Conservation (phyloP, 345 rosid genomes). For the Aquilaria sinensis region DNA sequence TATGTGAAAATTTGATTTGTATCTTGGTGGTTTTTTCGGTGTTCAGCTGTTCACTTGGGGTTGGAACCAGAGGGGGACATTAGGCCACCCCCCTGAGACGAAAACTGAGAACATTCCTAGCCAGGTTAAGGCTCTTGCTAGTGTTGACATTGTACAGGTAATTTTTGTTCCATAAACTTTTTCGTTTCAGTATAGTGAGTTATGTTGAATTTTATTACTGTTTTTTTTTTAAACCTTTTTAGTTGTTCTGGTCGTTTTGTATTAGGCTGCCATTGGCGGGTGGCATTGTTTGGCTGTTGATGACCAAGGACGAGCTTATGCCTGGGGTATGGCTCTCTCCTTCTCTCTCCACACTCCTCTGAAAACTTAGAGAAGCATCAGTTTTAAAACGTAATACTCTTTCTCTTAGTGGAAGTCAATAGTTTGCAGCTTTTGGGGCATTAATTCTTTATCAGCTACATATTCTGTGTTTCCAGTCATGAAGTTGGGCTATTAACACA, state of each 20-base stretch:
- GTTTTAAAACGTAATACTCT: not conserved
- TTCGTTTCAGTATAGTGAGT: not conserved
- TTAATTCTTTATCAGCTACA: too few species aligned
- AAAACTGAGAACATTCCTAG: constrained; percentile 87
- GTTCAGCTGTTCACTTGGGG: constrained; percentile 97
- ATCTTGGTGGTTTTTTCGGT: constrained; percentile 7
- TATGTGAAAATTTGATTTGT: constrained; percentile 3
- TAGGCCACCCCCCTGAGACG: constrained; percentile 89
- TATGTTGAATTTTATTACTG: not conserved
- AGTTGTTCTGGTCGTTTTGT: constrained; percentile 11
- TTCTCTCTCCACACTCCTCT: constrained; percentile 3
- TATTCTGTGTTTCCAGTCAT: too few species aligned
- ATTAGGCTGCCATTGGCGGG: constrained; percentile 96
- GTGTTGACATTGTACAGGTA: constrained; percentile 87
- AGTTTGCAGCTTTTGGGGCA: not conserved
- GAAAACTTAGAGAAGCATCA: not conserved
- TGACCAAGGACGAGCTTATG: constrained; percentile 94
- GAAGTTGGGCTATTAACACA: too few species aligned
- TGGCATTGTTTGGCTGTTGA: constrained; percentile 99
- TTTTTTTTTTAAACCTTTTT: not conserved
- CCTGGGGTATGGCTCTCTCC: constrained; percentile 67
- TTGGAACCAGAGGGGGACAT: constrained; percentile 99
- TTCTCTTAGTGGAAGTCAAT: not conserved
- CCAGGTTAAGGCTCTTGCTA: constrained; percentile 67
- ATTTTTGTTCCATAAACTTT: not conserved